These are phyloP conservation scores for Tephrocybe sp. DNA, from an alignment of 768 basidiomycete genomes.

Conservation along the genomic window DNA sequence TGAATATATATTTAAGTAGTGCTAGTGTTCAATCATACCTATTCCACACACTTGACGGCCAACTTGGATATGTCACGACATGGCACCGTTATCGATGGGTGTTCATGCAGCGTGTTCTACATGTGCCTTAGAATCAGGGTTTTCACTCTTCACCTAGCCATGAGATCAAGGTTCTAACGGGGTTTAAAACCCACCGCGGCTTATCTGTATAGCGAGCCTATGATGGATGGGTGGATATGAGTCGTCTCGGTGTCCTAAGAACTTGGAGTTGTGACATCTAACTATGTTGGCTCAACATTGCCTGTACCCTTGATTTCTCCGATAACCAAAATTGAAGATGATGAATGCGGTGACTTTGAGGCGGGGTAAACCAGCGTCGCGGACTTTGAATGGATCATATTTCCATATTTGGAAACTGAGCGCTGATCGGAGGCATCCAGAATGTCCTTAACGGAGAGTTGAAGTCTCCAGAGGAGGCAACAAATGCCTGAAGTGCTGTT, in stretches of 20 bases:
- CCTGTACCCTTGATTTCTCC: slow-evolving; percentile 9
- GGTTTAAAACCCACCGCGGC: not conserved
- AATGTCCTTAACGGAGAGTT: not conserved
- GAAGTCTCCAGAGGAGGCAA: not conserved
- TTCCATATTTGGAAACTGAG: slow-evolving; percentile 9
- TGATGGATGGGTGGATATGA: too few relatives aligned
- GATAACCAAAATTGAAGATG: slow-evolving; percentile 8
- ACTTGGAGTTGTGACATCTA: not conserved
- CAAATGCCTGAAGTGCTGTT: too few relatives aligned
- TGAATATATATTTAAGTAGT: not conserved
- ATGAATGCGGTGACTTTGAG: not conserved
- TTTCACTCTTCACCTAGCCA: not conserved
- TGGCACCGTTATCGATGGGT: slow-evolving; percentile 19
- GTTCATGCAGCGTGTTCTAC: slow-evolving; percentile 19
- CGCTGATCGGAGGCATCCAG: slow-evolving; percentile 1
- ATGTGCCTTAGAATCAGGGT: slow-evolving; percentile 16
- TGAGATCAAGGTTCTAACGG: not conserved
- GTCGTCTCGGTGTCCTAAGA: not conserved
- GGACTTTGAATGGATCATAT: slow-evolving; percentile 15
- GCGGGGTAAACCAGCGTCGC: slow-evolving; percentile 9
- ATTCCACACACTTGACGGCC: not conserved
- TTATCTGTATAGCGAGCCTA: not conserved
- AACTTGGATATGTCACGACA: not conserved
- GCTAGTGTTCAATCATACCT: not conserved
- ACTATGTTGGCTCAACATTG: not conserved